Conservation (phyloP, 1,284 basidiomycete genomes). For the Phlebopus sp. region DNA sequence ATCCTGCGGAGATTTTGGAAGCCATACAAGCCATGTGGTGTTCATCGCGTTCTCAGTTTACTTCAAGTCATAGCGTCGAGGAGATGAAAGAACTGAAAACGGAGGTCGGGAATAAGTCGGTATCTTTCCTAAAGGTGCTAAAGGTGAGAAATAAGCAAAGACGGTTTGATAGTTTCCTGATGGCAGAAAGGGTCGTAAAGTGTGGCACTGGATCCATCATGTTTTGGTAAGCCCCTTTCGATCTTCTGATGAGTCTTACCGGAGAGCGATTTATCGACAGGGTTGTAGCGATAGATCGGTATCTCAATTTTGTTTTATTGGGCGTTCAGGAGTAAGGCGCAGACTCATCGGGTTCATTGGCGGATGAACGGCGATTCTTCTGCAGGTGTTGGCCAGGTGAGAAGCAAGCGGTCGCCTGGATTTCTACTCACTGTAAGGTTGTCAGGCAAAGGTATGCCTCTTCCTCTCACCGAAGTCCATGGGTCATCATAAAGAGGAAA, state of each 20-base stretch:
- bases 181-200: conserved; percentile 27
- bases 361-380: too few species aligned
- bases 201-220: conserved; percentile 16
- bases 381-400: too few species aligned
- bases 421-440: background rate
- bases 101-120: conserved; percentile 8
- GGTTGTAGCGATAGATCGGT: too few species aligned
- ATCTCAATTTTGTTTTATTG: too few species aligned
- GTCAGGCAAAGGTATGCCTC: conserved; percentile 10
- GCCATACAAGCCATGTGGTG: conserved; percentile 8
- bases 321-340: too few species aligned
- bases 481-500: conserved; percentile 17
- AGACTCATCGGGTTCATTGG: too few species aligned
- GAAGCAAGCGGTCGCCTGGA: too few species aligned
- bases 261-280: background rate
- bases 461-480: conserved; percentile 15
- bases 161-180: conserved; percentile 26
- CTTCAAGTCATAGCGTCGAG: conserved; percentile 7
- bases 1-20: conserved; percentile 21
- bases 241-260: background rate
- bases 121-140: conserved; percentile 15
- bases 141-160: conserved; percentile 16
- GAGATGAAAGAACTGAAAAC: conserved; percentile 19
- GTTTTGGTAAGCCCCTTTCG: conserved; percentile 20
- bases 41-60: conserved; percentile 5